A percentile compares a stretch with the other conserved stretches of the same genome.
Evolutionary conservation across 2,329 filamentous ascomycete genomes (phyloP).

Genomic region (Talaromyces sp.): DNA sequence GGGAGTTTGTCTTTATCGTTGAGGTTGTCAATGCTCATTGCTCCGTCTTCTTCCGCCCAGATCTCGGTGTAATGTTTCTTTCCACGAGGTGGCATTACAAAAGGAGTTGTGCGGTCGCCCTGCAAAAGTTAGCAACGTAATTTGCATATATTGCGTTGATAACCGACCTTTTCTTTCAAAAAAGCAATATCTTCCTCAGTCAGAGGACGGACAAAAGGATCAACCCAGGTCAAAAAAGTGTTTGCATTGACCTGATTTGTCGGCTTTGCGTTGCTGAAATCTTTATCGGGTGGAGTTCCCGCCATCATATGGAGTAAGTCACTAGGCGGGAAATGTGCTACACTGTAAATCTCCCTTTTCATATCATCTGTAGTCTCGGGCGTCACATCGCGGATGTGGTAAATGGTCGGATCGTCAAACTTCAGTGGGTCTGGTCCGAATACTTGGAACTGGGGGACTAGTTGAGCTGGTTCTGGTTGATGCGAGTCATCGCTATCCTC

Average conservation of each 20-base stretch:
- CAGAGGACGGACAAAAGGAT: slow-evolving; percentile 84
- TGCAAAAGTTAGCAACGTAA: slow-evolving; percentile 25
- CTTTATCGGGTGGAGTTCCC: slow-evolving; percentile 84
- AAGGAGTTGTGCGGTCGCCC: slow-evolving; percentile 78
- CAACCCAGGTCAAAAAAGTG: slow-evolving; percentile 88
- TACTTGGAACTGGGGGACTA: slow-evolving; percentile 70
- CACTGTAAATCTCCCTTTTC: slow-evolving; percentile 81
- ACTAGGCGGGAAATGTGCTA: slow-evolving; percentile 74
- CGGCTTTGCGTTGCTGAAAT: slow-evolving; percentile 92
- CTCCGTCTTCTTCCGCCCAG: slow-evolving; percentile 91
- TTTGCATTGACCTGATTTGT: slow-evolving; percentile 90
- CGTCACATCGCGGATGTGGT: slow-evolving; percentile 77
- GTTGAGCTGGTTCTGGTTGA: slow-evolving; percentile 58
- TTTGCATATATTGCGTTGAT: not conserved
- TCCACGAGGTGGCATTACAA: slow-evolving; percentile 79
- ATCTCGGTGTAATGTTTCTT: slow-evolving; percentile 82
- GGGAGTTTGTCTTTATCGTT: slow-evolving; percentile 64
- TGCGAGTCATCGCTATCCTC: slow-evolving; percentile 56
- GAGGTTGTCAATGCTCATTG: slow-evolving; percentile 67
- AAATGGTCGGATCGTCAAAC: slow-evolving; percentile 88
- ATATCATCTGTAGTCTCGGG: slow-evolving; percentile 79
- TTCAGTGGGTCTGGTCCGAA: slow-evolving; percentile 90
- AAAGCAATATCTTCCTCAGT: slow-evolving; percentile 94
- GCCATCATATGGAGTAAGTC: slow-evolving; percentile 83
- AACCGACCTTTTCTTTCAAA: slow-evolving; percentile 68